Evolutionary conservation across 352 stramenopile species (phyloP).

Genomic region (Phytophthora rubi): DNA sequence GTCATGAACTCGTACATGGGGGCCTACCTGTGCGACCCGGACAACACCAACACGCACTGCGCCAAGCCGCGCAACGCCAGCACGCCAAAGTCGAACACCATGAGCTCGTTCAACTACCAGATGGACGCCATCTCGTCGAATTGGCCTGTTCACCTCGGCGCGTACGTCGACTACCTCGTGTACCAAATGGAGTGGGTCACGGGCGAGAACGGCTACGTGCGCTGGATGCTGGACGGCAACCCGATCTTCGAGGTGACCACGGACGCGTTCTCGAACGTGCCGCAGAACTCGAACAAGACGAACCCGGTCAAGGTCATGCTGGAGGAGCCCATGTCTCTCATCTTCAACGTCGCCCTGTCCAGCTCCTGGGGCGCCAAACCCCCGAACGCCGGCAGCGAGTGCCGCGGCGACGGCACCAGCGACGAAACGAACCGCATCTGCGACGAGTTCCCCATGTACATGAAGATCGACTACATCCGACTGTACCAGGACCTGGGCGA

Average conservation of each 20-base stretch:
- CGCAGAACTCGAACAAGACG: slow-evolving; percentile 47
- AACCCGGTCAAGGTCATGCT: slow-evolving; percentile 76
- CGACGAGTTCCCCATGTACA: slow-evolving; percentile 75
- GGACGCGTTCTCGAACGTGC: slow-evolving; percentile 50
- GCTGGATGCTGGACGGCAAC: slow-evolving; percentile 68
- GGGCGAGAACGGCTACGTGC: slow-evolving; percentile 64
- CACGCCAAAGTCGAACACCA: slow-evolving; percentile 55
- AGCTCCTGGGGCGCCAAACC: slow-evolving; percentile 82
- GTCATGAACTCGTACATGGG: slow-evolving; percentile 77
- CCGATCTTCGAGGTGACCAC: slow-evolving; percentile 63
- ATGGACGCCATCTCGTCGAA: slow-evolving; percentile 84
- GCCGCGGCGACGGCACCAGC: slow-evolving; percentile 57
- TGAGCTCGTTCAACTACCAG: slow-evolving; percentile 76
- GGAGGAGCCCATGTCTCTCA: slow-evolving; percentile 93
- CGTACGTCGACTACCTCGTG: slow-evolving; percentile 61
- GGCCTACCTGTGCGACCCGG: slow-evolving; percentile 61
- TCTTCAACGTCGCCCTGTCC: slow-evolving; percentile 94
- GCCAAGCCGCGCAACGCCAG: slow-evolving; percentile 28
- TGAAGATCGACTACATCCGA: slow-evolving; percentile 80
- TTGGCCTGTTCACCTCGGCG: slow-evolving; percentile 66
- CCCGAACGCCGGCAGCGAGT: slow-evolving; percentile 53
- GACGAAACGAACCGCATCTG: slow-evolving; percentile 56
- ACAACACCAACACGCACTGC: slow-evolving; percentile 39
- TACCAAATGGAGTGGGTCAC: slow-evolving; percentile 84
- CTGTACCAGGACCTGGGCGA: slow-evolving; percentile 61